Base-by-base conservation (phyloP, 306 rosid genomes). In the Corylus avellana region DNA sequence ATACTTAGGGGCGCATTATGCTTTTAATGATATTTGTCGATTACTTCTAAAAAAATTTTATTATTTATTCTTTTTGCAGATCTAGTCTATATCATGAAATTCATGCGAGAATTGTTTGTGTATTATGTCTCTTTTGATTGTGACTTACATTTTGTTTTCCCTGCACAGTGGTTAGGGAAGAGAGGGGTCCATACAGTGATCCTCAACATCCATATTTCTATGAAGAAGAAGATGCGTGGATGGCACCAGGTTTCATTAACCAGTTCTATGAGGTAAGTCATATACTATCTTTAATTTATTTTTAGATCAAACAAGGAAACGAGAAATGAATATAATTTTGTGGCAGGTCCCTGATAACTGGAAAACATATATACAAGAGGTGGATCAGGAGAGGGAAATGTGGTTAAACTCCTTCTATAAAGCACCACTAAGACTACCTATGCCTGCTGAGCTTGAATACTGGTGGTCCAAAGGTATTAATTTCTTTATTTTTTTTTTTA, bases 211-310 rank as follows among this genome's bases (percentile, higher is more conserved):
- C 98, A 51, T 92, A 92, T 84, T 91, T 95, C 66, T 95, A 92
- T 48, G 98, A 95, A 84, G 98, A 86, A 72, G 98, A 91, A 44
- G 98, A 95, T 35, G 90, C 86, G 51, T 95, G 98, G 98, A 95
- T 92, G 98, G 96, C 98, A 2, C 98, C 98, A 1, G 98, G 98
- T 78, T 95, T 95, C 88, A 91, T 92, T 50, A 95, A 92, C 83
- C 98, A 95, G 75, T 95, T 95, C 79, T 89, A 88, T 77, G 97
- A 95, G 84, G 98, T 92, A 84, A 85, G 97, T 71, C 70, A 74
- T 47, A 54, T 71, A 82, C 78, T 75, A 70, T 80, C 80, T 42
- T 39, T 75, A 75, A 7, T 80, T 48, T 47, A 0, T 81, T 74
- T 86, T 63, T 77, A 68, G 64, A 46, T 62, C 72, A 81, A 64